A percentile compares a stretch with the other conserved stretches of the same genome.
These are phyloP conservation scores for Heliosperma pusillum DNA, from an alignment of 148 eudicot species.

Conservation along the genomic window DNA sequence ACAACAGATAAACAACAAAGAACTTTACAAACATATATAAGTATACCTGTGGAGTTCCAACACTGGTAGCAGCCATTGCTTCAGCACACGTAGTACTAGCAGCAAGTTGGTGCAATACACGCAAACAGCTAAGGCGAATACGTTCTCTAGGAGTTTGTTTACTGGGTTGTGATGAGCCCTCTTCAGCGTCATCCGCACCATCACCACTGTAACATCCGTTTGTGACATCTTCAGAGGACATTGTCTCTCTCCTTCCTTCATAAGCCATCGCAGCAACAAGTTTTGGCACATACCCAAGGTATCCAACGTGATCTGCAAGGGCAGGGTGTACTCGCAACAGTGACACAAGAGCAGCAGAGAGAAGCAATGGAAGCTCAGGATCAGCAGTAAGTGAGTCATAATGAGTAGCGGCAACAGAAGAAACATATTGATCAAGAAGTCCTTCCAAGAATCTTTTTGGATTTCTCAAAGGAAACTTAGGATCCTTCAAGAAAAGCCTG, in stretches of 20 bases:
- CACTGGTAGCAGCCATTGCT: constrained; percentile 99
- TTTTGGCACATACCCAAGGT: constrained; percentile 96
- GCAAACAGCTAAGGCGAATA: constrained; percentile 95
- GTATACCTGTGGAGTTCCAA: constrained; percentile 90
- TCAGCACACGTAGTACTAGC: constrained; percentile 99
- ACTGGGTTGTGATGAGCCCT: constrained; percentile 41
- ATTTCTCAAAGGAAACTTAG: constrained; percentile 93
- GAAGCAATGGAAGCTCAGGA: constrained; percentile 89
- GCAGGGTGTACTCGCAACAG: constrained; percentile 94
- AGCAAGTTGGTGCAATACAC: constrained; percentile 97
- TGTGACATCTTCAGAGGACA: constrained; percentile 63
- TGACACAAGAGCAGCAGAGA: constrained; percentile 95
- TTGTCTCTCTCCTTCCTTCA: constrained; percentile 92
- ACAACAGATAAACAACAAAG: neutral
- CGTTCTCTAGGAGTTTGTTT: constrained; percentile 90
- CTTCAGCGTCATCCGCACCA: constrained; percentile 49
- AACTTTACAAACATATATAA: neutral
- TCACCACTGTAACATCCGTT: constrained; percentile 37
- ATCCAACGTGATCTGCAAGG: constrained; percentile 99
- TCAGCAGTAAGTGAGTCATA: constrained; percentile 75
- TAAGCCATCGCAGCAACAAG: constrained; percentile 94
- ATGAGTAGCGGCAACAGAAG: constrained; percentile 90
- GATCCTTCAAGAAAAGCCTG: constrained; percentile 91
- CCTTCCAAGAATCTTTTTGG: constrained; percentile 97
- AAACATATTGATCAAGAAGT: constrained; percentile 89